Conservation (phyloP, 2,329 filamentous ascomycete species). For the Trichoderma aggressivum region DNA sequence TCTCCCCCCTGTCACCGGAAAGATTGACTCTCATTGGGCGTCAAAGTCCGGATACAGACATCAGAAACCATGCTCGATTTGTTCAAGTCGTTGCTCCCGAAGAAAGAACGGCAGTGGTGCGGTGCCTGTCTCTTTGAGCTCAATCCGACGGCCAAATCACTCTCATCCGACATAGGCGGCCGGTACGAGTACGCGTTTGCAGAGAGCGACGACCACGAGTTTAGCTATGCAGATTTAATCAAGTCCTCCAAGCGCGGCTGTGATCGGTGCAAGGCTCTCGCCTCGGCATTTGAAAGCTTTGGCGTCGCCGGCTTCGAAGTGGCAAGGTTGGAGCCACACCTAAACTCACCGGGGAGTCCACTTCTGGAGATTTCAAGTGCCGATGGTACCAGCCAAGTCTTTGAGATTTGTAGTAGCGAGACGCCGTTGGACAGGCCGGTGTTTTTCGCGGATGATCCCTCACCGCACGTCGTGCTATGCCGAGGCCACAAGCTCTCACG, state of each 20-base stretch:
- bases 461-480: background rate
- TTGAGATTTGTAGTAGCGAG: conserved; percentile 1
- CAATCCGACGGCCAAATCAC: background rate
- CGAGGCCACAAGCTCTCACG: background rate
- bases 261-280: conserved; percentile 1
- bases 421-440: background rate
- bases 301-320: background rate
- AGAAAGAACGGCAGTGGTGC: background rate
- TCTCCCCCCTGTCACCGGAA: background rate
- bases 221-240: background rate
- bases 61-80: background rate
- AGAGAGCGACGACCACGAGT: background rate
- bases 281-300: background rate
- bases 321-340: background rate
- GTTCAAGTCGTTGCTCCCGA: background rate
- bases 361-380: background rate
- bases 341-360: background rate
- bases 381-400: background rate
- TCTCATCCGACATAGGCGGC: background rate
- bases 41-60: background rate
- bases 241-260: conserved; percentile 3
- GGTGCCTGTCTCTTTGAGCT: conserved; percentile 16
- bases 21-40: background rate
- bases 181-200: conserved; percentile 4
- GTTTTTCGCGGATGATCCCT: background rate